Evolutionary conservation across 2,329 filamentous ascomycete species (phyloP).

Genomic region (Claviceps digitariae): DNA sequence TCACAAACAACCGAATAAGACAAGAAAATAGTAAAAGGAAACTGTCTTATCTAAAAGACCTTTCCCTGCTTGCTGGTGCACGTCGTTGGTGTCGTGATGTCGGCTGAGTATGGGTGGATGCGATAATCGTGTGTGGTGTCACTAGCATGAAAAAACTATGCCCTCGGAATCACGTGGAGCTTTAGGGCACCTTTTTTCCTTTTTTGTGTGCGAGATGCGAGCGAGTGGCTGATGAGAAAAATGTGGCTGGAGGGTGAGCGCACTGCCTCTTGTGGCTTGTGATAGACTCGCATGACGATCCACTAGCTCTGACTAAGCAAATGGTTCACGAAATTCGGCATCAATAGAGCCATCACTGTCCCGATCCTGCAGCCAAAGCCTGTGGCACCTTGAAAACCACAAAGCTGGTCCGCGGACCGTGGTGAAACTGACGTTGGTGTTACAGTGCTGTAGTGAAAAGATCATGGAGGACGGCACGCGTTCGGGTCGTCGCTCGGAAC

Average conservation of each 20-base stretch:
- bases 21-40: slow-evolving; percentile 24
- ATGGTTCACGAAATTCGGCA: background rate
- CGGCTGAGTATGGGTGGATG: slow-evolving; percentile 20
- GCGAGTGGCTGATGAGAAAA: slow-evolving; percentile 1
- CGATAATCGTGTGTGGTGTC: slow-evolving; percentile 21
- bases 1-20: slow-evolving; percentile 32
- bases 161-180: slow-evolving; percentile 23
- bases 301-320: background rate
- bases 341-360: background rate
- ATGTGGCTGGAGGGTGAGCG: background rate
- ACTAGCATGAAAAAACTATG: slow-evolving; percentile 20
- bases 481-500: background rate
- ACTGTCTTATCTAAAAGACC: slow-evolving; percentile 34
- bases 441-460: background rate
- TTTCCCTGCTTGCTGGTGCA: slow-evolving; percentile 26
- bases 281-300: background rate
- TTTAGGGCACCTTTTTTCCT: slow-evolving; percentile 16
- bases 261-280: slow-evolving; percentile 6
- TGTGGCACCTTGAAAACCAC: background rate
- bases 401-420: background rate
- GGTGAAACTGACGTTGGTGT: background rate
- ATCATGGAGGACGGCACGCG: background rate
- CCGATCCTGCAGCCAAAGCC: background rate
- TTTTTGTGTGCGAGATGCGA: background rate
- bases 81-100: slow-evolving; percentile 25